A percentile compares a stretch with the other conserved stretches of the same genome.
Conservation (phyloP, 805 yeast species). For the Pichia membranifaciens region DNA sequence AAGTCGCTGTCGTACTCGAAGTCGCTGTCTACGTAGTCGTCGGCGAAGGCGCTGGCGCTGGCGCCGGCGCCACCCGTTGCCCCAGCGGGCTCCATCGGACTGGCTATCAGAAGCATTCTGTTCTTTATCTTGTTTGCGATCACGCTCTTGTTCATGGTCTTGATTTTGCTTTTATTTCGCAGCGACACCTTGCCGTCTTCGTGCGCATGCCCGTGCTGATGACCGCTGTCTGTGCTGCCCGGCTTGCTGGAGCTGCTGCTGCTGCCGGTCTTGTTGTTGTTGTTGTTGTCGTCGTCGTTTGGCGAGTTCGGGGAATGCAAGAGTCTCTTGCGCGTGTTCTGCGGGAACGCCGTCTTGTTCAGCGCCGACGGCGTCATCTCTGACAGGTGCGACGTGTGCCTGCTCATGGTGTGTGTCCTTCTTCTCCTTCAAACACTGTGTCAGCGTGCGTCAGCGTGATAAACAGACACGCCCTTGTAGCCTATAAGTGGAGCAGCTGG, state of each 20-base stretch:
- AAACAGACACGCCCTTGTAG: too few species aligned
- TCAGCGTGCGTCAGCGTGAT: too few species aligned
- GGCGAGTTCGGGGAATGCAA: slow-evolving; percentile 25
- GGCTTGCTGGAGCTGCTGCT: neutral
- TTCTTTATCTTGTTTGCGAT: too few species aligned
- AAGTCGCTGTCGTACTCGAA: slow-evolving; percentile 14
- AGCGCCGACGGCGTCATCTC: slow-evolving; percentile 22
- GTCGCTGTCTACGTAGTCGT: slow-evolving; percentile 19
- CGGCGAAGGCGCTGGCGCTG: slow-evolving; percentile 8
- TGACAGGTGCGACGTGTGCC: slow-evolving; percentile 5
- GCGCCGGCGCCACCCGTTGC: slow-evolving; percentile 16
- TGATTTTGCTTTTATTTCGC: too few species aligned
- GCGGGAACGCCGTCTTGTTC: slow-evolving; percentile 26
- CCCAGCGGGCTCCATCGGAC: too few species aligned
- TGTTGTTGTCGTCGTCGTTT: slow-evolving; percentile 18
- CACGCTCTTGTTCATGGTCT: too few species aligned
- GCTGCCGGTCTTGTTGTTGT: slow-evolving; percentile 10
- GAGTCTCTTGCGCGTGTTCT: slow-evolving; percentile 25
- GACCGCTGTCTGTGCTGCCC: neutral
- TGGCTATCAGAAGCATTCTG: too few species aligned
- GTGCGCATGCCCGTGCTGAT: slow-evolving; percentile 14
- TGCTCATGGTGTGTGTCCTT: neutral
- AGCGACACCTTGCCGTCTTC: neutral
- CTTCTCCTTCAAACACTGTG: neutral
- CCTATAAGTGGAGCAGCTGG: too few species aligned